phyloP scores from a whole-genome alignment of 1,139 yeast species.

The Saccharomyces hybrid region DNA sequence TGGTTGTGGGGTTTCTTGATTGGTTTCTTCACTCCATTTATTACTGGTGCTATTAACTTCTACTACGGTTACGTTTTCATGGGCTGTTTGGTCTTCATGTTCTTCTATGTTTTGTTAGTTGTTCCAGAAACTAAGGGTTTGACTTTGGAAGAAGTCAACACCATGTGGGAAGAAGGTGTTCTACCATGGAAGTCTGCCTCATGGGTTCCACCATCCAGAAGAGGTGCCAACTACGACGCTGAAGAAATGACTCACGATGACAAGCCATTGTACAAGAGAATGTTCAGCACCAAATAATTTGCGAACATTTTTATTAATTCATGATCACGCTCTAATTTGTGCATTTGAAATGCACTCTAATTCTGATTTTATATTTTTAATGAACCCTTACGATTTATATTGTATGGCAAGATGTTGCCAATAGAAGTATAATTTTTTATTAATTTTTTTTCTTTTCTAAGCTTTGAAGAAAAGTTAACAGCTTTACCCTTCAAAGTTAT shows the following conservation, averaged over 20 bases:
- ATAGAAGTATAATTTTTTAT: neutral
- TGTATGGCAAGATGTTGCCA: neutral
- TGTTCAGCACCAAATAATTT: neutral
- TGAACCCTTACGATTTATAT: neutral
- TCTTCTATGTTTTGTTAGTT: constrained; percentile 54
- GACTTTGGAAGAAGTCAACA: constrained; percentile 63
- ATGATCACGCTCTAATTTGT: neutral
- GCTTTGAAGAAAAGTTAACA: neutral
- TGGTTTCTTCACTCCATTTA: constrained; percentile 72
- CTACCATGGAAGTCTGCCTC: constrained; percentile 39
- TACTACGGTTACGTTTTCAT: constrained; percentile 71
- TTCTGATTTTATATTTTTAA: neutral
- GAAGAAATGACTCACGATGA: constrained; percentile 14
- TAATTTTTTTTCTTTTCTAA: neutral
- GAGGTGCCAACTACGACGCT: constrained; percentile 24
- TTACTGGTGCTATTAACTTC: constrained; percentile 47
- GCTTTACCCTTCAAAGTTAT: neutral
- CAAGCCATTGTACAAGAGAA: constrained; percentile 5
- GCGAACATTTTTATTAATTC: neutral
- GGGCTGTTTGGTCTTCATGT: constrained; percentile 49
- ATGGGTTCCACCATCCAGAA: constrained; percentile 27
- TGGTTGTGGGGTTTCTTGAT: constrained; percentile 73
- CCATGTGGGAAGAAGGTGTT: constrained; percentile 39
- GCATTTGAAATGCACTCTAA: neutral
- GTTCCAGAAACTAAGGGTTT: constrained; percentile 67